These are phyloP conservation scores for Boletus calvinii DNA, from an alignment of 1,284 basidiomycete species.

Conservation along the genomic window DNA sequence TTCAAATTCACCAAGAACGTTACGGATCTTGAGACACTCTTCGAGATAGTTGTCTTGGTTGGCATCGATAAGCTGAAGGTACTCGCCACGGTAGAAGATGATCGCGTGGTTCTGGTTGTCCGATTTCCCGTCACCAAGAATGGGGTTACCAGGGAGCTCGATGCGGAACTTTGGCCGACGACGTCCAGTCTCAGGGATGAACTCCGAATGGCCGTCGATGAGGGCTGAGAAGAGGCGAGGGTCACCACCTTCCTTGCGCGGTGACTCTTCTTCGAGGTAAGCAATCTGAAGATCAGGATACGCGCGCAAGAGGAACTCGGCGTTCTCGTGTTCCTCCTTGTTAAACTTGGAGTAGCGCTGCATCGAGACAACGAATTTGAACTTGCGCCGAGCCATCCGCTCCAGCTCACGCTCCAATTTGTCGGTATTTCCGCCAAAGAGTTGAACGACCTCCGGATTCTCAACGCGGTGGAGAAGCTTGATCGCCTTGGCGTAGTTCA, in stretches of 20 bases:
- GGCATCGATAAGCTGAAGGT: conserved; percentile 97
- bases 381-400: conserved; percentile 96
- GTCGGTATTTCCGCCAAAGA: conserved; percentile 97
- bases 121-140: conserved; percentile 98
- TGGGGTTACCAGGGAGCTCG: conserved; percentile 97
- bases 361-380: conserved; percentile 99
- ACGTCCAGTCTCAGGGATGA: conserved; percentile 84
- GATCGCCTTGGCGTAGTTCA: conserved; percentile 99
- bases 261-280: conserved; percentile 95
- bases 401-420: conserved; percentile 96
- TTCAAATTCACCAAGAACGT: conserved; percentile 98
- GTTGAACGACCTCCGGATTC: conserved; percentile 97
- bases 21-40: conserved; percentile 98
- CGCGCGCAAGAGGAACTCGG: conserved; percentile 96
- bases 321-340: conserved; percentile 99
- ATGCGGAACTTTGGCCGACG: conserved; percentile 97
- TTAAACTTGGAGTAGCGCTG: conserved; percentile 99
- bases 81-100: conserved; percentile 98
- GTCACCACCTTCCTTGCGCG: conserved; percentile 93
- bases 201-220: conserved; percentile 98
- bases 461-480: conserved; percentile 99
- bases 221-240: conserved; percentile 93
- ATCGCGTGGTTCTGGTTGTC: conserved; percentile 99
- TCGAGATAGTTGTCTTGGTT: conserved; percentile 99
- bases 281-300: conserved; percentile 99